Evolutionary conservation across 116 monocot species (phyloP).

Genomic region (Iris pallida): DNA sequence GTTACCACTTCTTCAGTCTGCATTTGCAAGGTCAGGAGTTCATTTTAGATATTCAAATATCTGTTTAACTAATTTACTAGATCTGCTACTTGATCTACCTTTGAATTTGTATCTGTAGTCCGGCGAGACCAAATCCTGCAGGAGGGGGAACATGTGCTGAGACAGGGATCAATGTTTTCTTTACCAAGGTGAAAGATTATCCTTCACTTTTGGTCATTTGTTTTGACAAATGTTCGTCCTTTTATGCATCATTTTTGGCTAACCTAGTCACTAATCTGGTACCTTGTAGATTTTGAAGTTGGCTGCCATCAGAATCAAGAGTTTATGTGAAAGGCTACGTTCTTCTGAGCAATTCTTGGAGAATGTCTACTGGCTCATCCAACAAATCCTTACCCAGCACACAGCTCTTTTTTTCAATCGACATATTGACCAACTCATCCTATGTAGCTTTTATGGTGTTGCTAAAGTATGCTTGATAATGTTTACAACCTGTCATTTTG

Average conservation of each 20-base stretch:
- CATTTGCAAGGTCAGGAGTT: slow-evolving; percentile 46
- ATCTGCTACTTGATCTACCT: not conserved
- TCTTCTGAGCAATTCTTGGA: slow-evolving; percentile 57
- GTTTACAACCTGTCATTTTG: not conserved
- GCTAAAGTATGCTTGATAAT: slow-evolving; percentile 52
- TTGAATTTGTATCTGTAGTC: slow-evolving; percentile 40
- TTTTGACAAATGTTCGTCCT: not conserved
- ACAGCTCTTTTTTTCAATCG: slow-evolving; percentile 79
- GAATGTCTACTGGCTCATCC: slow-evolving; percentile 64
- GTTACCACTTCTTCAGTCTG: slow-evolving; percentile 45
- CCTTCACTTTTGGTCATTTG: not conserved
- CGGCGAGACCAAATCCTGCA: slow-evolving; percentile 68
- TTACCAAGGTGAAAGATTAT: slow-evolving; percentile 55
- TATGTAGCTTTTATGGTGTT: slow-evolving; percentile 93
- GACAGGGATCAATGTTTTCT: slow-evolving; percentile 63
- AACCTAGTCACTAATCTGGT: not conserved
- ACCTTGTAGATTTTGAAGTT: slow-evolving; percentile 72
- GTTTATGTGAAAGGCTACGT: slow-evolving; percentile 81
- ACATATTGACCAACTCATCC: slow-evolving; percentile 91
- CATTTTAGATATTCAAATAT: slow-evolving; percentile 1
- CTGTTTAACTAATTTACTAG: not conserved
- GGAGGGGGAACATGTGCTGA: slow-evolving; percentile 90
- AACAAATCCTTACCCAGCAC: slow-evolving; percentile 73
- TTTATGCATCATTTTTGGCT: not conserved
- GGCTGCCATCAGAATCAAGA: slow-evolving; percentile 85